Percentiles rank a stretch among this genome's conserved stretches.
phyloP scores from a whole-genome alignment of 768 basidiomycete species.

The Russula foetens region DNA sequence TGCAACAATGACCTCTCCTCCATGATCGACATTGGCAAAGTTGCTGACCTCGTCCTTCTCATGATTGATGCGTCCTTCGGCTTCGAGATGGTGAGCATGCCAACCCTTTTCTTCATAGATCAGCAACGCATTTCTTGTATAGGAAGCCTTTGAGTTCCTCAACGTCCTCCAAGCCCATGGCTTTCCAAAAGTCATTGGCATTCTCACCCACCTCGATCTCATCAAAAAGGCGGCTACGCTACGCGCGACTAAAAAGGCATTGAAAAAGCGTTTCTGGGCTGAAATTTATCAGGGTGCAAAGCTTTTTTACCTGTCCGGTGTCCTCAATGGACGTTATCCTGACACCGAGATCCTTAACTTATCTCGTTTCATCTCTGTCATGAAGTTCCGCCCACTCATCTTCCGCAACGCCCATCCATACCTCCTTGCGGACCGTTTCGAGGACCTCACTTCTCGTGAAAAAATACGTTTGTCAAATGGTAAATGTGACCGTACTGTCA shows the following conservation, averaged over 20 bases:
- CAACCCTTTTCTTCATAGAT: not conserved
- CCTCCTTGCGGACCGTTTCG: slow-evolving; percentile 87
- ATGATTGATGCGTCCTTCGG: slow-evolving; percentile 99
- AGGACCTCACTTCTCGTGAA: slow-evolving; percentile 91
- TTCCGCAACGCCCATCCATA: slow-evolving; percentile 96
- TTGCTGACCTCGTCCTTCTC: slow-evolving; percentile 91
- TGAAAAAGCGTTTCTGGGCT: slow-evolving; percentile 99
- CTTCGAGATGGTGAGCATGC: slow-evolving; percentile 83
- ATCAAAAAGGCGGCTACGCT: slow-evolving; percentile 87
- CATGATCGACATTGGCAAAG: slow-evolving; percentile 97
- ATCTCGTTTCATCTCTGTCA: slow-evolving; percentile 91
- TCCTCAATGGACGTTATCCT: slow-evolving; percentile 95
- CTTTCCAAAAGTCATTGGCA: slow-evolving; percentile 96
- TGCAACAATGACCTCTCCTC: slow-evolving; percentile 97
- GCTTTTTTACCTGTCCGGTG: slow-evolving; percentile 94
- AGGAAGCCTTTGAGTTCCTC: slow-evolving; percentile 99
- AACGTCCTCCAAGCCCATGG: slow-evolving; percentile 96
- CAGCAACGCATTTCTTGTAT: not conserved
- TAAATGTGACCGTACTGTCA: slow-evolving; percentile 90
- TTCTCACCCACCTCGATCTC: slow-evolving; percentile 94
- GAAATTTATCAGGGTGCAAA: slow-evolving; percentile 99
- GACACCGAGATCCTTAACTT: slow-evolving; percentile 96
- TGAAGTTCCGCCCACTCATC: slow-evolving; percentile 96
- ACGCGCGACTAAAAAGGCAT: slow-evolving; percentile 81
- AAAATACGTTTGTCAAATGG: slow-evolving; percentile 66